phyloP scores from a whole-genome alignment of 129 eudicot species.

The Lonicera japonica region DNA sequence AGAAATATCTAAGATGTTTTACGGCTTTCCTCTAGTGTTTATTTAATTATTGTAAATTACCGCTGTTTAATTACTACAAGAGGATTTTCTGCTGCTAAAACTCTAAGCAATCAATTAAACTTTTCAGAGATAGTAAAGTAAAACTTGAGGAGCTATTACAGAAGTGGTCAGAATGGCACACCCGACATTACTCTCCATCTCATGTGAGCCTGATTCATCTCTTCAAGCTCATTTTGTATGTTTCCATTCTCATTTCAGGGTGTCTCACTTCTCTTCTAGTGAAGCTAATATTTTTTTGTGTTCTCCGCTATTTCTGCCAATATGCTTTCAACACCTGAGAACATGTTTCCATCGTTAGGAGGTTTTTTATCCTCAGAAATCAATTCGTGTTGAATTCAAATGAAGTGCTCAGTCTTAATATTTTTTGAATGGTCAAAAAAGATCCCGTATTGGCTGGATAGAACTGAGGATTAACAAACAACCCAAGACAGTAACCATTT shows the following conservation, averaged over 20 bases:
- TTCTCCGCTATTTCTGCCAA: too few relatives aligned
- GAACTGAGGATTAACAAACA: neutral
- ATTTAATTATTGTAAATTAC: too few relatives aligned
- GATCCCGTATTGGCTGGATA: neutral
- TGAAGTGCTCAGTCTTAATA: neutral
- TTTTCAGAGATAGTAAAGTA: constrained; percentile 67
- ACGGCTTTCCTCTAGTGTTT: too few relatives aligned
- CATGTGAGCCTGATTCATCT: constrained; percentile 30
- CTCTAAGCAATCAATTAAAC: constrained; percentile 12
- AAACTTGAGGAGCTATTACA: constrained; percentile 87
- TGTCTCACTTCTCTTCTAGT: neutral
- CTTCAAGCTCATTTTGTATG: neutral
- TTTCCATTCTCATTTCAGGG: neutral
- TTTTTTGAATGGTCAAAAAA: neutral
- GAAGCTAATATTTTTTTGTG: too few relatives aligned
- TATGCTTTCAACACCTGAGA: neutral
- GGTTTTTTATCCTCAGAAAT: neutral
- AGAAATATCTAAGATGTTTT: neutral
- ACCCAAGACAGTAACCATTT: too few relatives aligned
- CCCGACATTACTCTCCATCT: constrained; percentile 39
- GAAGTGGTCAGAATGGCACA: constrained; percentile 94
- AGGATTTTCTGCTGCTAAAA: neutral
- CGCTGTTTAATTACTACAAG: neutral
- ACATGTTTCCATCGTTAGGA: neutral
- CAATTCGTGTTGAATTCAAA: neutral